These are phyloP conservation scores for Polychaeton citri DNA, from an alignment of 2,329 filamentous ascomycete genomes.

Conservation along the genomic window DNA sequence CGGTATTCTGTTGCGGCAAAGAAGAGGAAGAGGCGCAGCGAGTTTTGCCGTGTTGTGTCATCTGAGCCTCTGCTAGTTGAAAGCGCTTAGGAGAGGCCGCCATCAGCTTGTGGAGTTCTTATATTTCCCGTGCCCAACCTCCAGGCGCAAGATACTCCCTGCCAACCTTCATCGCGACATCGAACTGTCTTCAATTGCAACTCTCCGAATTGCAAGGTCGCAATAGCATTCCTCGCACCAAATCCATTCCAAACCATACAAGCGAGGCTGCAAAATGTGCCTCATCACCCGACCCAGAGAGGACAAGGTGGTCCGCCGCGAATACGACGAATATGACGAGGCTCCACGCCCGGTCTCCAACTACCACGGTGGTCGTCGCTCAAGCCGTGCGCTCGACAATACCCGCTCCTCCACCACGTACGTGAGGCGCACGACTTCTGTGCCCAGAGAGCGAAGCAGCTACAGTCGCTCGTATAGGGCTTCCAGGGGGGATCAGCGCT, in stretches of 20 bases:
- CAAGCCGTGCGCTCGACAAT: constrained; percentile 2
- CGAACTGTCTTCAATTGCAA: no score
- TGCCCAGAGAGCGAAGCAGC: constrained; percentile 11
- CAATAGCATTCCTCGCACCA: no score
- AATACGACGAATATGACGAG: constrained; percentile 8
- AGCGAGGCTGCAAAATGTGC: constrained; percentile 11
- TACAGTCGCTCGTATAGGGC: constrained; percentile 10
- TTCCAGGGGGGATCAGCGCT: background rate
- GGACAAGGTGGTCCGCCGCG: constrained; percentile 7
- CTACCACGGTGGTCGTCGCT: constrained; percentile 12
- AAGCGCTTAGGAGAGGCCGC: no score
- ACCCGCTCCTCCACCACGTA: constrained; percentile 7
- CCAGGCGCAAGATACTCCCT: no score
- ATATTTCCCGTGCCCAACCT: no score
- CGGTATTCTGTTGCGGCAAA: no score
- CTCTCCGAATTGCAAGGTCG: no score
- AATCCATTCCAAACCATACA: background rate
- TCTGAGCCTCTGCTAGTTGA: no score
- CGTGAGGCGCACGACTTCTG: constrained; percentile 8
- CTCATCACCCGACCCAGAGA: constrained; percentile 14
- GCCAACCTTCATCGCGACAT: no score
- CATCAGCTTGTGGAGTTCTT: no score
- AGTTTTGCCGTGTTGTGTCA: no score
- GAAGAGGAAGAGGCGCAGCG: no score
- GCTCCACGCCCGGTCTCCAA: constrained; percentile 20